Evolutionary conservation across 1,284 basidiomycete species (phyloP), one percentile per base, ranked within the genome.

Genomic region (Xanthoconium separans): DNA sequence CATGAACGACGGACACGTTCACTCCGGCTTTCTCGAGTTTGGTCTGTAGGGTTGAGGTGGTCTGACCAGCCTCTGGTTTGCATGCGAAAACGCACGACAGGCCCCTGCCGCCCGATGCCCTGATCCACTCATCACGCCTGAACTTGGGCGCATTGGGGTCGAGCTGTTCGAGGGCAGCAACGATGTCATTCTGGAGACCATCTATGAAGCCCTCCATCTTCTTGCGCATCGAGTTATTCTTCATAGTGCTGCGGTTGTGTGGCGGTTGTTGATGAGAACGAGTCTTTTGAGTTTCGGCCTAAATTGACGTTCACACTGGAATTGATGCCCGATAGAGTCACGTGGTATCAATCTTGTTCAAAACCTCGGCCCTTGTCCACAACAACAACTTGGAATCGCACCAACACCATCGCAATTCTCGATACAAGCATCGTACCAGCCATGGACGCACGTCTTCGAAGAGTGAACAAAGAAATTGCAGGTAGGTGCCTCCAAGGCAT

Each of bases 11-110:
- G 29, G 91, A 93, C 63, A 98, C 90, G 74, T 98, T 98, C 53
- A 98, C 94, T 2, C 97, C 97, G 2, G 90, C 96, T 73, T 99
- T 99, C 71, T 99, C 96, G 62, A 99, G 87, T 18, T 93, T 79
- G 0, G 84, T 78, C 2, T 67, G 55, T 15, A 65, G 34, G 68
- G 66, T 41, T 20, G 62, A 64, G 36, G 63, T 58, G 52, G 50
- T 63, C 62, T 42, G 65, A 36, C 31, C 70, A 52, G 34, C 58
- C n/a, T 73, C 67, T 11, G 73, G 62, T 2, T 89, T 85, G 39
- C 82, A 77, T 15, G 90, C 81, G 63, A 98, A 87, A 15, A 97
- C 91, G 70, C 93, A 96, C 1, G 93, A 95, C 54, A 86, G 82
- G 15, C 96, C 96, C 53, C 83, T 82, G 2, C 95, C 95, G 4